A percentile compares a stretch with the other conserved stretches of the same genome.
Conservation (phyloP, 2,329 filamentous ascomycete species). For the Knufia petricola region DNA sequence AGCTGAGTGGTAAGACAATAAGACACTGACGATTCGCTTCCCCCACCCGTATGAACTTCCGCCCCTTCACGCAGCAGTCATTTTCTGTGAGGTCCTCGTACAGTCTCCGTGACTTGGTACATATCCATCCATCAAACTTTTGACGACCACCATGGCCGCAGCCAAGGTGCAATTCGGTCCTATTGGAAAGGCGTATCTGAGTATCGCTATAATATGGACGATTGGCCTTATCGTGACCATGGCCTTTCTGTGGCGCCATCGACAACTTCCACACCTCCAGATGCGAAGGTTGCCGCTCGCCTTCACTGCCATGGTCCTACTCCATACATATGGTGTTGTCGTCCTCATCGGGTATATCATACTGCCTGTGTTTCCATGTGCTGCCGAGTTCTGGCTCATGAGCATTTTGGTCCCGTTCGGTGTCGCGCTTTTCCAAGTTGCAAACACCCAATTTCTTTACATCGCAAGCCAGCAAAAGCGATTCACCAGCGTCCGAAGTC, state of each 20-base stretch:
- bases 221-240: constrained; percentile 7
- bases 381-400: constrained; percentile 55
- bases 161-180: neutral
- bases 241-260: constrained; percentile 10
- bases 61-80: neutral
- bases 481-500: constrained; percentile 11
- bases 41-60: neutral
- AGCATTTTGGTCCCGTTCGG: constrained; percentile 51
- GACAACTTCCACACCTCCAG: constrained; percentile 20
- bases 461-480: constrained; percentile 44
- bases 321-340: constrained; percentile 25
- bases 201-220: constrained; percentile 10
- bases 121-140: neutral
- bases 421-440: constrained; percentile 53
- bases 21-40: neutral
- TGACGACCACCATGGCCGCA: neutral
- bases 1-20: neutral
- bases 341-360: constrained; percentile 24
- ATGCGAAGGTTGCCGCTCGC: constrained; percentile 24
- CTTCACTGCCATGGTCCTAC: constrained; percentile 20
- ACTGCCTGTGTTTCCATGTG: constrained; percentile 32
- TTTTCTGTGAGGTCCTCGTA: neutral
- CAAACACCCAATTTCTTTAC: constrained; percentile 48
- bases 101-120: neutral
- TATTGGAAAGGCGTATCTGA: neutral